Base-by-base conservation (phyloP, 2,329 filamentous ascomycete genomes). In the Trichoderma breve region DNA sequence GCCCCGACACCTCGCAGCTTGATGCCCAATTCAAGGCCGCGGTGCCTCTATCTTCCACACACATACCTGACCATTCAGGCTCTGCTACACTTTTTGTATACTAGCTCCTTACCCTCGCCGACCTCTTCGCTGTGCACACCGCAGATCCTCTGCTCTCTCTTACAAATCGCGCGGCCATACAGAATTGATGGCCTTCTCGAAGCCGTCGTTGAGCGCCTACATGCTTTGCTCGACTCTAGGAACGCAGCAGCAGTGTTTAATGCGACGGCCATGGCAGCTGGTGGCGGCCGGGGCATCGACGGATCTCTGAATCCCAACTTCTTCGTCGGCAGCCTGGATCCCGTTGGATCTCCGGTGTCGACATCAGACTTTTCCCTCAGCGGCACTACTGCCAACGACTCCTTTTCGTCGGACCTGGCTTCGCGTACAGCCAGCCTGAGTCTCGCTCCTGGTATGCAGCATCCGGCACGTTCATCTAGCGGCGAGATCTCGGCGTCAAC, bases 211-310 rank as follows among this genome's bases (percentile, higher is more conserved):
- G 94, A 98, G 81, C 90, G 95, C 8, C 86, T 99, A 0, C 96
- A 99, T 78, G 88, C 93, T 34, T 89, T 97, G 0, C 88, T 99
- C 4, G 96, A 99, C 80, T 96, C 93, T 62, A 89, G 95, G 61
- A 99, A 98, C 76, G 95, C 96, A 0, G 96, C 96, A 0, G 96
- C 96, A 6, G 95, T 99, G 0, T 99, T 99, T 85, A 99, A 99
- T 75, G 96, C 96, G 0, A 96, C 95, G 0, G 96, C 96, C 68
- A 98, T 98, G 96, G 96, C 95, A 0, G 96, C 96, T 1, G 96
- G 96, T 12, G 95, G 96, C 30, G 96, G 96, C 0, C 90, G 94
- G 62, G 93, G 93, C 62, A 93, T 95, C 32, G 91, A 92, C 68
- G 93, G 86, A 47, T 85, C 84, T 1, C 81, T 90, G 34, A 90